phyloP scores from a whole-genome alignment of 1,284 basidiomycete species.

The Cutaneotrichosporon dermatis region DNA sequence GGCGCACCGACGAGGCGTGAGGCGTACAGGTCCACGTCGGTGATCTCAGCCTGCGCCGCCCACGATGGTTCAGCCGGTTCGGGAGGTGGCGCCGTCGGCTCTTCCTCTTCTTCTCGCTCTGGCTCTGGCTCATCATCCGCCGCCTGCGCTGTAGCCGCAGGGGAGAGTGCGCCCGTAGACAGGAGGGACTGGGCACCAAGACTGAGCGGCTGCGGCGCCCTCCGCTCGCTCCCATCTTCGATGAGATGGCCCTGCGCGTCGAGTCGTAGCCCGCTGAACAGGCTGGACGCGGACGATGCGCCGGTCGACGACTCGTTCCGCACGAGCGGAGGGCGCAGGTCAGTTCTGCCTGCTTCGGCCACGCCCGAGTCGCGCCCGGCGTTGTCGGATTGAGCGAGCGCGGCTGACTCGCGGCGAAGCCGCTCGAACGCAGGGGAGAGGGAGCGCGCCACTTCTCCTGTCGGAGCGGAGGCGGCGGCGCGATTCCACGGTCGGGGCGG shows the following conservation, averaged over 20 bases:
- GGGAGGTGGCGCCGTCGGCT: neutral
- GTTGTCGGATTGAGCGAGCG: too few species aligned
- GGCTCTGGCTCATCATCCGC: too few species aligned
- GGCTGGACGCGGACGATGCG: neutral
- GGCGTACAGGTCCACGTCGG: constrained; percentile 61
- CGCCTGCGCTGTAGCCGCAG: too few species aligned
- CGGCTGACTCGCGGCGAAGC: too few species aligned
- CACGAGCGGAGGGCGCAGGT: too few species aligned
- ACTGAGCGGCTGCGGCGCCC: too few species aligned
- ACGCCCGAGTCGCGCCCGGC: too few species aligned
- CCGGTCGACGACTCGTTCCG: neutral
- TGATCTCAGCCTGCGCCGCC: constrained; percentile 25
- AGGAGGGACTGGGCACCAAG: too few species aligned
- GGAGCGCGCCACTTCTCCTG: too few species aligned
- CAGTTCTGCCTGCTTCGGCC: too few species aligned
- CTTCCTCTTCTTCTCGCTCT: neutral
- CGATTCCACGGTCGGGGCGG: constrained; percentile 29
- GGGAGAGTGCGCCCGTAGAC: too few species aligned
- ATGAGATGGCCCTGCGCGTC: neutral
- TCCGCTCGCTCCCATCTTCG: neutral
- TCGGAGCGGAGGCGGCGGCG: neutral
- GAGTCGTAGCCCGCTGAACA: neutral
- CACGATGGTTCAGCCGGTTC: neutral
- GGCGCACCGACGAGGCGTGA: constrained; percentile 55
- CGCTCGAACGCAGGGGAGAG: too few species aligned